A percentile compares a stretch with the other conserved stretches of the same genome.
phyloP scores from a whole-genome alignment of 176 grass and related monocot genomes.

The Eleusine indica region DNA sequence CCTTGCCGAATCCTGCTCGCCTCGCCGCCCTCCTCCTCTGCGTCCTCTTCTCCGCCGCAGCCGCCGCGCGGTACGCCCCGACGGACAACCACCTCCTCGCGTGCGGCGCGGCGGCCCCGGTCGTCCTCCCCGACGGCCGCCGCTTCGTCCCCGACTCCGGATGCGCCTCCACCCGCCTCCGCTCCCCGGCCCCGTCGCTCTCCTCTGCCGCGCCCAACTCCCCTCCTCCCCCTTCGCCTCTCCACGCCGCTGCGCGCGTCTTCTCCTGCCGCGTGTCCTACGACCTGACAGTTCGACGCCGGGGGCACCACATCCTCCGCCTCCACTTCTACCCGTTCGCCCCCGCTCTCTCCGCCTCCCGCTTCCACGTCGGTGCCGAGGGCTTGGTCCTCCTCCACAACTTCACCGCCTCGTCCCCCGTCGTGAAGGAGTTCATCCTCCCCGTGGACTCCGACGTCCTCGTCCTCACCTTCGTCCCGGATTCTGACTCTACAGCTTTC shows the following conservation, averaged over 20 bases:
- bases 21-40: constrained; percentile 44
- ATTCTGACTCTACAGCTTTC: constrained; percentile 62
- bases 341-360: constrained; percentile 59
- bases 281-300: constrained; percentile 61
- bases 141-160: constrained; percentile 71
- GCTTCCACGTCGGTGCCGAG: constrained; percentile 69
- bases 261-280: constrained; percentile 77
- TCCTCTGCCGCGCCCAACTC: constrained; percentile 24
- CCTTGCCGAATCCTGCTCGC: constrained; percentile 23
- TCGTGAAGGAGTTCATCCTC: constrained; percentile 83
- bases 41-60: constrained; percentile 34
- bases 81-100: constrained; percentile 82
- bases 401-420: constrained; percentile 63
- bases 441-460: constrained; percentile 60
- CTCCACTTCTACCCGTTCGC: constrained; percentile 92
- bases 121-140: constrained; percentile 64
- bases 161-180: constrained; percentile 49
- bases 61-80: constrained; percentile 56
- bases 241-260: constrained; percentile 71
- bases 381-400: constrained; percentile 67
- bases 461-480: constrained; percentile 74
- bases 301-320: constrained; percentile 75
- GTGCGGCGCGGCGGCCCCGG: constrained; percentile 58
- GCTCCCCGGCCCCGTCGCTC: constrained; percentile 42
- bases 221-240: constrained; percentile 44